Percentiles rank a stretch among this genome's conserved stretches.
phyloP scores from a whole-genome alignment of 768 basidiomycete species.

The Naematelia aurantialba region DNA sequence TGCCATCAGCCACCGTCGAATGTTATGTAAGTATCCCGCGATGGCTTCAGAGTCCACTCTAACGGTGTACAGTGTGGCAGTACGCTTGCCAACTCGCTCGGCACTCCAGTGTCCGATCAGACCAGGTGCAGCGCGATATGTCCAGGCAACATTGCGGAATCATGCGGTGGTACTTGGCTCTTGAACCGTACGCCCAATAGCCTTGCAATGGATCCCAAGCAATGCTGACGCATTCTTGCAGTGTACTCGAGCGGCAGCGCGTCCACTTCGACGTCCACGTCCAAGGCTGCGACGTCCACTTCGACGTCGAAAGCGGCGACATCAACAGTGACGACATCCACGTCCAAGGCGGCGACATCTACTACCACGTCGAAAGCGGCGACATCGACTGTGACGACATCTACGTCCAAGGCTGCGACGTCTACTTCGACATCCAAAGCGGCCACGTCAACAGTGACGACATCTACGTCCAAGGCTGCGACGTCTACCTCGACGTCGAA shows the following conservation, averaged over 20 bases:
- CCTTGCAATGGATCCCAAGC: not conserved
- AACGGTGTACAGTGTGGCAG: not conserved
- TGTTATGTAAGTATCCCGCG: no score
- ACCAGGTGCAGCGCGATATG: slow-evolving; percentile 18
- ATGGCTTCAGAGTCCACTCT: not conserved
- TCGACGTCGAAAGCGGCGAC: not conserved
- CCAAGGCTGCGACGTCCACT: slow-evolving; percentile 8
- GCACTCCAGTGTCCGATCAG: slow-evolving; percentile 4
- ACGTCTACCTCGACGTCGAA: slow-evolving; percentile 4
- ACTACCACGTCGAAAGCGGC: not conserved
- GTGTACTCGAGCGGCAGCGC: not conserved
- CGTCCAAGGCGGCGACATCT: slow-evolving; percentile 8
- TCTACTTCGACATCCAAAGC: slow-evolving; percentile 3
- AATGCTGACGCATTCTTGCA: not conserved
- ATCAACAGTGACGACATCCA: not conserved
- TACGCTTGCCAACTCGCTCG: slow-evolving; percentile 5
- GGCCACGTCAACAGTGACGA: slow-evolving; percentile 1
- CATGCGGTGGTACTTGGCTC: slow-evolving; percentile 22
- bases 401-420: not conserved
- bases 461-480: not conserved
- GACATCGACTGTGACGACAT: not conserved
- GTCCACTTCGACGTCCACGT: slow-evolving; percentile 13
- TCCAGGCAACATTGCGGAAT: slow-evolving; percentile 10
- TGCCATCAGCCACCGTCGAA: no score
- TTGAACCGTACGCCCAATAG: slow-evolving; percentile 17